A percentile compares a stretch with the other conserved stretches of the same genome.
Evolutionary conservation across 164 flowering plant species (phyloP).

Genomic region (Paratinospora sagittata): DNA sequence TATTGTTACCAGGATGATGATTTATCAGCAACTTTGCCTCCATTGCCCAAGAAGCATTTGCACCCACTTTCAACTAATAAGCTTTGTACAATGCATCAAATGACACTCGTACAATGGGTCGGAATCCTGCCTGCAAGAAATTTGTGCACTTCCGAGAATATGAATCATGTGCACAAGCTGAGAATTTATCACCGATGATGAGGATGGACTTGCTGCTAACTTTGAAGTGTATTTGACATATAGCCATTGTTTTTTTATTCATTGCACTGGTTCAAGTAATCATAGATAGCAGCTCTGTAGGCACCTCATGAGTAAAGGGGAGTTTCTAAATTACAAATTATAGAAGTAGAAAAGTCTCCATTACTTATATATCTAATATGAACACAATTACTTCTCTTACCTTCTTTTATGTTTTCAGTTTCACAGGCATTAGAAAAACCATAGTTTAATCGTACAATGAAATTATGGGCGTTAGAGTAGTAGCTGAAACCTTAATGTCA

Average conservation of each 20-base stretch:
- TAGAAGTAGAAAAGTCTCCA: too few species aligned
- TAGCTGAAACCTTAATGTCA: too few species aligned
- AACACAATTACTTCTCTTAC: neutral
- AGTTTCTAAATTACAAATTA: neutral
- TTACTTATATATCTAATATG: neutral
- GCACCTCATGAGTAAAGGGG: slow-evolving; percentile 2
- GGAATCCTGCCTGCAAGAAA: slow-evolving; percentile 10
- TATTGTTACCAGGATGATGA: too few species aligned
- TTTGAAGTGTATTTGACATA: slow-evolving; percentile 2
- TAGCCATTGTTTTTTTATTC: slow-evolving; percentile 1
- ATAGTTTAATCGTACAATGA: too few species aligned
- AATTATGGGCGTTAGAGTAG: too few species aligned
- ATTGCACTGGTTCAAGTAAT: slow-evolving; percentile 13
- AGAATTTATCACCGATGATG: slow-evolving; percentile 5
- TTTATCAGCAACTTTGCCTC: too few species aligned
- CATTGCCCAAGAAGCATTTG: too few species aligned
- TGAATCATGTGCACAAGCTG: slow-evolving; percentile 10
- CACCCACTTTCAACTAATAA: too few species aligned
- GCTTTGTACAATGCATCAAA: too few species aligned
- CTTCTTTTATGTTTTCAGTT: too few species aligned
- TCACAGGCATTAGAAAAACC: too few species aligned
- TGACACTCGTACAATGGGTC: slow-evolving; percentile 11
- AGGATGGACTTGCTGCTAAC: slow-evolving; percentile 7
- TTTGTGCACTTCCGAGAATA: slow-evolving; percentile 3
- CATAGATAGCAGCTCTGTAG: slow-evolving; percentile 15